Evolutionary conservation across 2,329 filamentous ascomycete genomes (phyloP).

Genomic region (Aspergillus aculeatinus): DNA sequence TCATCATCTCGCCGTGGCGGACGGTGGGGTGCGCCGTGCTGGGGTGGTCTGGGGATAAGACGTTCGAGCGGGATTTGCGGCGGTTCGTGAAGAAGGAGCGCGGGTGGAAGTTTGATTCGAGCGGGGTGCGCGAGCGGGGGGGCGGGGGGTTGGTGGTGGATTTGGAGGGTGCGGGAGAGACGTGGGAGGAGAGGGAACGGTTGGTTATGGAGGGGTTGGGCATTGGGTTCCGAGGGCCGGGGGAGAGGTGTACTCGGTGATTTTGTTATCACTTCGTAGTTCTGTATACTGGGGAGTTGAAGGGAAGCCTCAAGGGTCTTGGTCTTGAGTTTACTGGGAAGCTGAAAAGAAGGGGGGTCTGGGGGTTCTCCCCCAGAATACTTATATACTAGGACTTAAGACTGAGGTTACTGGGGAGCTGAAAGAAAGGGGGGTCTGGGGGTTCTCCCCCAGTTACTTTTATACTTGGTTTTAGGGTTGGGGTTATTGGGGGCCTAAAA

Average conservation of each 20-base stretch:
- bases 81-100: constrained; percentile 72
- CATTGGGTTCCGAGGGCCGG: constrained; percentile 60
- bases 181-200: constrained; percentile 71
- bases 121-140: constrained; percentile 68
- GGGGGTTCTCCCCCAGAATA: too few relatives aligned
- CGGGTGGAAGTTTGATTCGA: constrained; percentile 85
- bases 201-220: constrained; percentile 76
- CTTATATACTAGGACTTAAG: too few relatives aligned
- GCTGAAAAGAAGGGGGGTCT: too few relatives aligned
- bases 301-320: too few relatives aligned
- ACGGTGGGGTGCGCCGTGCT: constrained; percentile 84
- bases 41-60: constrained; percentile 86
- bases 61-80: constrained; percentile 83
- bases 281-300: too few relatives aligned
- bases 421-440: too few relatives aligned
- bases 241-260: constrained; percentile 63
- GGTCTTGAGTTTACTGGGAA: too few relatives aligned
- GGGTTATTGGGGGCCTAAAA: too few relatives aligned
- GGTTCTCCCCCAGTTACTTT: too few relatives aligned
- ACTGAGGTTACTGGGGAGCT: too few relatives aligned
- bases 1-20: constrained; percentile 85
- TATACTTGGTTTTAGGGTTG: too few relatives aligned
- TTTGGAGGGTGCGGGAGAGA: constrained; percentile 56
- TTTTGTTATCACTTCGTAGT: too few relatives aligned
- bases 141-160: constrained; percentile 70